Percentiles rank a stretch among this genome's conserved stretches.
Evolutionary conservation across 2,329 filamentous ascomycete species (phyloP).

Genomic region (Ophiostoma australiae): DNA sequence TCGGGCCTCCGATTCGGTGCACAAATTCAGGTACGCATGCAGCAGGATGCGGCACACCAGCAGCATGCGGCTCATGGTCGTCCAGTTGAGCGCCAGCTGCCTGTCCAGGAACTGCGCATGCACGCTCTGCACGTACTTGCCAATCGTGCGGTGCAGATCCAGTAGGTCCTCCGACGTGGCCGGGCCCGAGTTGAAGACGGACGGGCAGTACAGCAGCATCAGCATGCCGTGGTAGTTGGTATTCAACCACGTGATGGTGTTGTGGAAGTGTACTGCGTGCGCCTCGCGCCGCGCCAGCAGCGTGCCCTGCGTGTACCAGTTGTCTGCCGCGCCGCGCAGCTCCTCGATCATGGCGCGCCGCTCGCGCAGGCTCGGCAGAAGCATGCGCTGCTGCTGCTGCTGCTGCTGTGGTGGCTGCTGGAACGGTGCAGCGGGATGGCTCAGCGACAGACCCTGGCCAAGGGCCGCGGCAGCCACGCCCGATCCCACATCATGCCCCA

Average conservation of each 20-base stretch:
- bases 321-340: conserved; percentile 40
- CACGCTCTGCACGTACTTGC: conserved; percentile 41
- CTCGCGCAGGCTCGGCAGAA: conserved; percentile 30
- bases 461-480: not conserved
- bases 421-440: conserved; percentile 11
- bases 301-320: conserved; percentile 45
- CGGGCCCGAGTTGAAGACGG: conserved; percentile 38
- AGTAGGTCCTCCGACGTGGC: conserved; percentile 30
- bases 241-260: conserved; percentile 42
- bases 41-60: conserved; percentile 38
- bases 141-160: conserved; percentile 39
- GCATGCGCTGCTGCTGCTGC: conserved; percentile 2
- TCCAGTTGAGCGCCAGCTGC: conserved; percentile 41
- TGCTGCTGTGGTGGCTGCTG: conserved; percentile 10
- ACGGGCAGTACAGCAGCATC: conserved; percentile 42
- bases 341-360: conserved; percentile 35
- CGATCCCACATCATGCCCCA: not conserved
- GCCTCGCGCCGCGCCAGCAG: conserved; percentile 41
- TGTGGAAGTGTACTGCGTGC: conserved; percentile 44
- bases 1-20: not conserved
- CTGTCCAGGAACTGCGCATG: conserved; percentile 40
- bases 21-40: conserved; percentile 29
- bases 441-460: not conserved
- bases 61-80: conserved; percentile 39
- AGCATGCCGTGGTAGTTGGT: conserved; percentile 43